These are phyloP conservation scores for Cutaneotrichosporon sp. DNA, from an alignment of 1,284 basidiomycete species.

Conservation along the genomic window DNA sequence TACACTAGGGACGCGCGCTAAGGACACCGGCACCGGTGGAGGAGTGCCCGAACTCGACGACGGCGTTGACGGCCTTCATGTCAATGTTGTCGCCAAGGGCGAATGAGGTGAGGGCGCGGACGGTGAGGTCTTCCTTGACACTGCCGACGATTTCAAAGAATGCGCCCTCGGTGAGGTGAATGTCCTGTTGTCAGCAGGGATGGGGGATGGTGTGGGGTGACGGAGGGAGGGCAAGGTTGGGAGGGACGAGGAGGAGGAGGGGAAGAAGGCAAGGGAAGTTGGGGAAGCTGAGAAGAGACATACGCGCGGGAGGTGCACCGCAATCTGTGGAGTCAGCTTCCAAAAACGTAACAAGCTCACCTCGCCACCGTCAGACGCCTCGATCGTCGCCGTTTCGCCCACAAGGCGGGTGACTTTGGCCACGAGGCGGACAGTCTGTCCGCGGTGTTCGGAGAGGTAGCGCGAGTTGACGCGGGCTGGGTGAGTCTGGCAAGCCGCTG, in stretches of 20 bases:
- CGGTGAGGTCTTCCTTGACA: slow-evolving; percentile 61
- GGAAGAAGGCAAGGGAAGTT: not conserved
- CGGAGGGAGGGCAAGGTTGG: too few relatives aligned
- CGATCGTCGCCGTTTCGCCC: slow-evolving; percentile 62
- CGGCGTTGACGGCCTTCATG: slow-evolving; percentile 46
- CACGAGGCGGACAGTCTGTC: slow-evolving; percentile 66
- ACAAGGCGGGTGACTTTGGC: slow-evolving; percentile 66
- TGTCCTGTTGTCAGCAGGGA: slow-evolving; percentile 52
- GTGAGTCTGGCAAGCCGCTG: not conserved
- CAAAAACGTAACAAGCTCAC: slow-evolving; percentile 27
- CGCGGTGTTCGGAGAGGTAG: slow-evolving; percentile 38
- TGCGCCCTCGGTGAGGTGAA: slow-evolving; percentile 56
- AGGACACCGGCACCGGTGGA: slow-evolving; percentile 47
- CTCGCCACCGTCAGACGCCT: slow-evolving; percentile 70
- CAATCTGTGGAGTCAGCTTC: slow-evolving; percentile 54
- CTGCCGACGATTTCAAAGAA: slow-evolving; percentile 75
- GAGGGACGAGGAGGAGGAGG: not conserved
- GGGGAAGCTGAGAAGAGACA: not conserved
- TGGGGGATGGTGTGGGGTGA: not conserved
- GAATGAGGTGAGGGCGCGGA: slow-evolving; percentile 65
- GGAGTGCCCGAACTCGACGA: slow-evolving; percentile 46
- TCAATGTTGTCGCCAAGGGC: slow-evolving; percentile 64
- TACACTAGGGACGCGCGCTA: slow-evolving; percentile 8
- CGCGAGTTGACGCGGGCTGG: slow-evolving; percentile 48
- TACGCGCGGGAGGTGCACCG: slow-evolving; percentile 59